Percentiles rank a stretch among this genome's conserved stretches.
phyloP scores from a whole-genome alignment of 805 yeast species.

The Metschnikowia koreensis region DNA sequence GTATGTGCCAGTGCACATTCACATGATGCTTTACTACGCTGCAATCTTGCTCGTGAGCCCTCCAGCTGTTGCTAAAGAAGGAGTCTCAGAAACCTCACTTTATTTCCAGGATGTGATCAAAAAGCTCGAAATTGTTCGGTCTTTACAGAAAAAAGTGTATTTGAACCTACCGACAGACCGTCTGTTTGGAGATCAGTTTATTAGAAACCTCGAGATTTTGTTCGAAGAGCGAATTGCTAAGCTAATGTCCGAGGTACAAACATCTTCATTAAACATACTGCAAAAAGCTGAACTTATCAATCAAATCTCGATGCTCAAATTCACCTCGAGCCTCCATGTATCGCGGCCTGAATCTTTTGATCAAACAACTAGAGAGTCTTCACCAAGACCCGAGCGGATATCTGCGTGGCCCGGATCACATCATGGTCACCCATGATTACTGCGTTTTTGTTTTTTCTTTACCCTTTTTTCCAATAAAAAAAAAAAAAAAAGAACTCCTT shows the following conservation, averaged over 20 bases:
- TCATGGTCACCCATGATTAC: conserved; percentile 56
- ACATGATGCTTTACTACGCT: conserved; percentile 68
- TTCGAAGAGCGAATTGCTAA: conserved; percentile 27
- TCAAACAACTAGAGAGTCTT: conserved; percentile 23
- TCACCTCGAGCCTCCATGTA: conserved; percentile 10
- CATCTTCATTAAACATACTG: conserved; percentile 15
- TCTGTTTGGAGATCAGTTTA: conserved; percentile 46
- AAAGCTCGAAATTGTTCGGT: conserved; percentile 43
- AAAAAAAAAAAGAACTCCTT: too few species aligned
- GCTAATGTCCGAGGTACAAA: conserved; percentile 20
- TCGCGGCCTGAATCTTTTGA: conserved; percentile 20
- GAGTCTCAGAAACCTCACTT: conserved; percentile 14
- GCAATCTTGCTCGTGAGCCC: conserved; percentile 55
- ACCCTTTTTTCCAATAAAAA: too few species aligned
- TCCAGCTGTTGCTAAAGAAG: conserved; percentile 25
- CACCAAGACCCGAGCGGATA: conserved; percentile 38
- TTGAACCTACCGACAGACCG: conserved; percentile 53
- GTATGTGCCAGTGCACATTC: conserved; percentile 72
- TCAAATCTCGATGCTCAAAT: conserved; percentile 14
- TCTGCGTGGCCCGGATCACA: conserved; percentile 68
- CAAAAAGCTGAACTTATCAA: conserved; percentile 18
- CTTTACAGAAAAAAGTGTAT: conserved; percentile 42
- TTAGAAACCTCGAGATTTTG: conserved; percentile 32
- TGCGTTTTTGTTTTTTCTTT: neutral
- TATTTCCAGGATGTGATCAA: conserved; percentile 28